Evolutionary conservation across 306 rosid species (phyloP).

Genomic region (Ochetophila trinervis): DNA sequence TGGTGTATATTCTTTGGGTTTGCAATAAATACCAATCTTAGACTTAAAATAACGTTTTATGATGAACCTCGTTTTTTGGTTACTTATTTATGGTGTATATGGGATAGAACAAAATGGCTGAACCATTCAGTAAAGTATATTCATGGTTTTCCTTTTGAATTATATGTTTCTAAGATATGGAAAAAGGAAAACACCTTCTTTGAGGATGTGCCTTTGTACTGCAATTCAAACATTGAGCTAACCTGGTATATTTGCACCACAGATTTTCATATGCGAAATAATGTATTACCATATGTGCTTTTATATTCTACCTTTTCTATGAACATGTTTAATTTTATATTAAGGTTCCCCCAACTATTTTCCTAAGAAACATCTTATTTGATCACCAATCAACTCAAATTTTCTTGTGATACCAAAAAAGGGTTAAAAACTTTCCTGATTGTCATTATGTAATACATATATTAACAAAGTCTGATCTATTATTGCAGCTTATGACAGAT

Average conservation of each 20-base stretch:
- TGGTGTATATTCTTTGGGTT: not conserved
- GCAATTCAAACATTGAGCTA: too few relatives aligned
- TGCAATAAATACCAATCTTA: not conserved
- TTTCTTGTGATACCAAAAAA: not conserved
- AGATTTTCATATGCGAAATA: not conserved
- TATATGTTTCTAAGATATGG: not conserved
- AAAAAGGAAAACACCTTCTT: not conserved
- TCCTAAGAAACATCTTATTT: not conserved
- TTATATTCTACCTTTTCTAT: not conserved
- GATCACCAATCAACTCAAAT: not conserved
- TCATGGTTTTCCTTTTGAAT: not conserved
- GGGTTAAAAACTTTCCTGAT: not conserved
- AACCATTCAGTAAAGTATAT: not conserved
- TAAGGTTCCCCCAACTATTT: not conserved
- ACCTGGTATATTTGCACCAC: too few relatives aligned
- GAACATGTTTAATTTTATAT: not conserved
- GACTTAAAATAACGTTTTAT: not conserved
- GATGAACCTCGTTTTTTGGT: not conserved
- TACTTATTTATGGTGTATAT: too few relatives aligned
- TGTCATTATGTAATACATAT: not conserved
- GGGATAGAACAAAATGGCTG: too few relatives aligned
- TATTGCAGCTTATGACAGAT: conserved; percentile 80
- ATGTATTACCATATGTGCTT: not conserved
- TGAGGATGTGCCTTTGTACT: not conserved
- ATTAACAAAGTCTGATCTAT: conserved; percentile 28